Conservation (phyloP, 2,329 filamentous ascomycete genomes). For the Penicillium griseofulvum region DNA sequence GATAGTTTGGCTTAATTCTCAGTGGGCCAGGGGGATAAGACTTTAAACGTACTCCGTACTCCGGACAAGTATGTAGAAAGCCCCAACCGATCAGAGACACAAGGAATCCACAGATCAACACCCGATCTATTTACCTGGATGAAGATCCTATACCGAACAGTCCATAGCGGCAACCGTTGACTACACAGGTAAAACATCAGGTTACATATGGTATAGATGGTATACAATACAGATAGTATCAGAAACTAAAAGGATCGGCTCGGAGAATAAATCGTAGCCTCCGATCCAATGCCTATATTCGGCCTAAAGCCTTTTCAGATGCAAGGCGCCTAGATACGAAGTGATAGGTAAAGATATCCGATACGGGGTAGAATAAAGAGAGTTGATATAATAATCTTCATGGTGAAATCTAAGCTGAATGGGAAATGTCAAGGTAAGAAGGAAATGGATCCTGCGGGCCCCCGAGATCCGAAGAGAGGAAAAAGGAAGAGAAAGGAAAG, state of each 20-base stretch:
- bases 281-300: conserved; percentile 13
- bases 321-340: conserved; percentile 1
- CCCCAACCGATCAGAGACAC: conserved; percentile 1
- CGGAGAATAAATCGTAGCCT: conserved; percentile 11
- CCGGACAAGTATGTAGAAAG: background rate
- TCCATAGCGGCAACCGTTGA: conserved; percentile 3
- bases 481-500: background rate
- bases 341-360: background rate
- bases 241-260: conserved; percentile 14
- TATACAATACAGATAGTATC: conserved; percentile 1
- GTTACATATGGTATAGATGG: conserved; percentile 6
- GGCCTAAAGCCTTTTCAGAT: conserved; percentile 2
- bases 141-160: conserved; percentile 9
- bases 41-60: background rate
- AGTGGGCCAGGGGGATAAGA: background rate
- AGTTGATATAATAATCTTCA: background rate
- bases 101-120: conserved; percentile 7
- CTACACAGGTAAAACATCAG: conserved; percentile 4
- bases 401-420: conserved; percentile 21
- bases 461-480: background rate
- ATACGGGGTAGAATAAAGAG: conserved; percentile 6
- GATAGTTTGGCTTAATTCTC: too few species aligned
- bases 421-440: conserved; percentile 6
- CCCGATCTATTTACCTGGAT: conserved; percentile 6
- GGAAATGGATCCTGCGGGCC: conserved; percentile 7